Evolutionary conservation across 768 basidiomycete species (phyloP), one percentile per base, ranked within the genome.

Genomic region (Kwoniella dendrophila): DNA sequence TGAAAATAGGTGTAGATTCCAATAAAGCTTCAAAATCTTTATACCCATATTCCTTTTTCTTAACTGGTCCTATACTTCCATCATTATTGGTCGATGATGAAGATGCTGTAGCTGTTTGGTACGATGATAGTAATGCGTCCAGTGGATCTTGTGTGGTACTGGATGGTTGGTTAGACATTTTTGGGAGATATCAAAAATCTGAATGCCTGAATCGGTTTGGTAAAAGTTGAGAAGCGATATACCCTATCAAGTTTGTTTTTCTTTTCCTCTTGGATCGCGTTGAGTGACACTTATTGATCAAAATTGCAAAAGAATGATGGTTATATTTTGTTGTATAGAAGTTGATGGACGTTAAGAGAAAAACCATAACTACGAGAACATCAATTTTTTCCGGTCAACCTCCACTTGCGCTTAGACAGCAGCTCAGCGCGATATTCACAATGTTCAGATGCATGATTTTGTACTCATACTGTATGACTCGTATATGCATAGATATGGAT

Each of bases 1-100:
- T 98, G 81, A 99, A 99, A 36, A 99, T 81, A 5, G 96, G 96
- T 2, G 89, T 80, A 3, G 84, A 82, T 67, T 93, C 87, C 43
- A 87, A 80, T 26, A 79, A 57, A 41, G 61, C 57, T 52, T 79
- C 66, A 50, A 78, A 74, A 26, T 78, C 76, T 6, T 64, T 62
- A 48, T 62, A 67, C 4, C 68, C 66, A 32, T 68, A 62, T 48
- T 74, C 70, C 34, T 74, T 74, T 59, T 69, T 67, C 8, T 40
- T 50, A 16, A 22, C 44, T 1, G 63, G 63, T 10, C 63, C 63
- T 27, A 57, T 44, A 30, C 29, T 18, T 50, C 26, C 26, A 4
- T 29, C 49, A 10, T 44, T 44, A 1, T 34, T 22, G n/a, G n/a
- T n/a, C n/a, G n/a, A n/a, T 2, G 34, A 24, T n/a, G 38, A 38